A percentile compares a stretch with the other conserved stretches of the same genome.
These are phyloP conservation scores for Podila epicladia DNA, from an alignment of 192 early-diverging fungal genomes.

Conservation along the genomic window DNA sequence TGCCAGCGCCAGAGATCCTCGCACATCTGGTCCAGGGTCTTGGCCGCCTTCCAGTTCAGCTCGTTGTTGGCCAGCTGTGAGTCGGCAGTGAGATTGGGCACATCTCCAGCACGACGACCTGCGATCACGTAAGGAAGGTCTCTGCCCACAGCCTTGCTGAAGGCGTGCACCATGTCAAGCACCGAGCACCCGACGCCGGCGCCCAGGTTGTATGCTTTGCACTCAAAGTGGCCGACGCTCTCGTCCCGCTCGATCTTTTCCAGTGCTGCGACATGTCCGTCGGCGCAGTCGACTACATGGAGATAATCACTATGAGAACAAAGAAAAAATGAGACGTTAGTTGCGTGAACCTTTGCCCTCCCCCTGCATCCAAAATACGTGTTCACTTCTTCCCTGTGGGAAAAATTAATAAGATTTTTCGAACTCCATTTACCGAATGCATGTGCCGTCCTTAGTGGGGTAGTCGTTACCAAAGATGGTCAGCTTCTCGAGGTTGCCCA, in stretches of 20 bases:
- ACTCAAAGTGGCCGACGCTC: slow-evolving; percentile 27
- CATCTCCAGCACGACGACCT: slow-evolving; percentile 61
- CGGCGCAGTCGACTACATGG: slow-evolving; percentile 92
- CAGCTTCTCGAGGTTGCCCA: slow-evolving; percentile 85
- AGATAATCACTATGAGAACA: slow-evolving; percentile 83
- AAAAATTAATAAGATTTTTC: not conserved
- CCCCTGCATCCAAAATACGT: no score
- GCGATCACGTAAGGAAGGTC: slow-evolving; percentile 77
- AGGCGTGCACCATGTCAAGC: slow-evolving; percentile 88
- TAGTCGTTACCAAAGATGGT: slow-evolving; percentile 94
- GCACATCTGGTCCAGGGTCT: slow-evolving; percentile 64
- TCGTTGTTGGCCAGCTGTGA: slow-evolving; percentile 58
- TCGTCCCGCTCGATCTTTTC: slow-evolving; percentile 74
- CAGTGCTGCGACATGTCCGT: slow-evolving; percentile 87
- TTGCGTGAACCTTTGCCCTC: no score
- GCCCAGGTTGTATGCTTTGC: slow-evolving; percentile 90
- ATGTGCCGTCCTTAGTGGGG: slow-evolving; percentile 91
- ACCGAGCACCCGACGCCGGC: slow-evolving; percentile 92
- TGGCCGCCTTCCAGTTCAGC: slow-evolving; percentile 58
- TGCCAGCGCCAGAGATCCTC: slow-evolving; percentile 69
- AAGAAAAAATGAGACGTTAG: not conserved
- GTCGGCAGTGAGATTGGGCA: slow-evolving; percentile 59
- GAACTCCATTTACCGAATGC: slow-evolving; percentile 25
- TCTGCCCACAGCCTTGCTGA: slow-evolving; percentile 81
- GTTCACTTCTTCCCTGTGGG: no score